Conservation (phyloP, 2,329 filamentous ascomycete species). For the Cytospora mali region DNA sequence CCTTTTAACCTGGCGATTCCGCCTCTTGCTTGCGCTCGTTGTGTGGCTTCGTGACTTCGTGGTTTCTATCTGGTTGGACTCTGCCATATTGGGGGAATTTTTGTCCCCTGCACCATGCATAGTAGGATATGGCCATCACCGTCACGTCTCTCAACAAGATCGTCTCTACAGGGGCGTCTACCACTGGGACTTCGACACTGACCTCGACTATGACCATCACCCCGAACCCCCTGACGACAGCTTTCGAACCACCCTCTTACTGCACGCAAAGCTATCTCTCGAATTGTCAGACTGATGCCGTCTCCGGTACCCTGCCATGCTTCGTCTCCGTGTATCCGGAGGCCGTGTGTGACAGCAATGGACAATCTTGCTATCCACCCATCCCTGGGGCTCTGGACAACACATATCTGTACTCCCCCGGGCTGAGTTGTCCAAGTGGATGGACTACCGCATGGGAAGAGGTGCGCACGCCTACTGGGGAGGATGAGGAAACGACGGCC, state of each 20-base stretch:
- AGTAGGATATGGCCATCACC: slow-evolving; percentile 12
- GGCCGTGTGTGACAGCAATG: slow-evolving; percentile 18
- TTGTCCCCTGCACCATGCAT: not conserved
- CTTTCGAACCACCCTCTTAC: slow-evolving; percentile 19
- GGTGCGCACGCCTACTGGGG: slow-evolving; percentile 13
- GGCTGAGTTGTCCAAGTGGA: slow-evolving; percentile 16
- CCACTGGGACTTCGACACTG: slow-evolving; percentile 13
- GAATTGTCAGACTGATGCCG: slow-evolving; percentile 19
- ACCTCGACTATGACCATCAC: slow-evolving; percentile 12
- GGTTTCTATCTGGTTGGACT: not conserved
- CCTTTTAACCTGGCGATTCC: not conserved
- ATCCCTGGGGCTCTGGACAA: slow-evolving; percentile 18
- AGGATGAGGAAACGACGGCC: slow-evolving; percentile 20
- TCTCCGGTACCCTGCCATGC: slow-evolving; percentile 13
- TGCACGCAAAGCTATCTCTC: slow-evolving; percentile 24
- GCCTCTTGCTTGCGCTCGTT: not conserved
- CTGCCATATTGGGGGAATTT: not conserved
- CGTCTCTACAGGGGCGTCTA: slow-evolving; percentile 2
- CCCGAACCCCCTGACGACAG: slow-evolving; percentile 19
- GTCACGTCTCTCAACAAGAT: slow-evolving; percentile 8
- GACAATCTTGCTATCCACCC: slow-evolving; percentile 19
- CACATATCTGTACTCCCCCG: slow-evolving; percentile 23
- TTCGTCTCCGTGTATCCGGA: slow-evolving; percentile 18
- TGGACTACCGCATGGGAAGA: slow-evolving; percentile 25
- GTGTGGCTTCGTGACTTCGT: not conserved